Conservation (phyloP, 805 yeast species). For the Schwanniomyces polymorphus region DNA sequence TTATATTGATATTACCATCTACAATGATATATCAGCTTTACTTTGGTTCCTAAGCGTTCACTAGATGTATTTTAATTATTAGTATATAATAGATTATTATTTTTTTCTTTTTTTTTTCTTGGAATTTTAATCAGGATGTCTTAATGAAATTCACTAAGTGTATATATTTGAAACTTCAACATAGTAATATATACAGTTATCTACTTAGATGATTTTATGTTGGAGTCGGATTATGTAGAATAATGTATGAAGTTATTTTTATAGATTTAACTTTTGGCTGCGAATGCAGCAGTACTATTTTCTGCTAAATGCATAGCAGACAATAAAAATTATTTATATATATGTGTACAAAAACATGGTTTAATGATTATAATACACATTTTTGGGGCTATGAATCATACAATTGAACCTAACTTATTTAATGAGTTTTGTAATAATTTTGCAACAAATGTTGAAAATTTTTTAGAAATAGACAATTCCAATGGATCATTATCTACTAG, state of each 20-base stretch:
- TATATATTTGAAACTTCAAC: too few species aligned
- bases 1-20: too few species aligned
- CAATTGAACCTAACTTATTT: neutral
- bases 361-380: neutral
- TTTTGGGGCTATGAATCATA: neutral
- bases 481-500: neutral
- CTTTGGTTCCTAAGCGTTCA: too few species aligned
- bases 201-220: neutral
- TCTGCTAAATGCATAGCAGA: neutral
- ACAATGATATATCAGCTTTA: too few species aligned
- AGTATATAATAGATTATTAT: too few species aligned
- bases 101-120: too few species aligned
- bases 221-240: neutral
- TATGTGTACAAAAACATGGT: neutral
- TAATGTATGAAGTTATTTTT: neutral
- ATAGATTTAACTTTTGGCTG: neutral
- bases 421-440: constrained; percentile 1
- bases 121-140: too few species aligned
- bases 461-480: neutral
- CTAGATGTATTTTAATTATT: too few species aligned
- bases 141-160: too few species aligned
- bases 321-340: neutral
- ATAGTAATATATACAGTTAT: too few species aligned
- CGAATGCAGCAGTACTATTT: neutral
- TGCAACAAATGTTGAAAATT: neutral